phyloP scores from a whole-genome alignment of 208 protist genomes.

The Crithidia brevicula region DNA sequence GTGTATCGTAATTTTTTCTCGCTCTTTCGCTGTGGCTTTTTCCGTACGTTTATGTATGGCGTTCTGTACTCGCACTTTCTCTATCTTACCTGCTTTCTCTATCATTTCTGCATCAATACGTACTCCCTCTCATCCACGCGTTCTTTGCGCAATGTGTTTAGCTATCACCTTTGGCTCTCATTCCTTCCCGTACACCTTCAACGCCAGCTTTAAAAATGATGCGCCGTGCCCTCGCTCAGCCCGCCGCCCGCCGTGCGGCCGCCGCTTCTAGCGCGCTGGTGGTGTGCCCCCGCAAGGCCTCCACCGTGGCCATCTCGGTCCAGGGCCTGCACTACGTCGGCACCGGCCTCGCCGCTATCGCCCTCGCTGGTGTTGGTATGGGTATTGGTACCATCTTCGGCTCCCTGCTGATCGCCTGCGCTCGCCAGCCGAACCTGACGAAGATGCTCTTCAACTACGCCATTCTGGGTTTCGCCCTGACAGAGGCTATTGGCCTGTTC shows the following conservation, averaged over 20 bases:
- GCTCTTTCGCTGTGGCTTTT: too few relatives aligned
- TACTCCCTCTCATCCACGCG: too few relatives aligned
- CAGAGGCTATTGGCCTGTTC: constrained; percentile 93
- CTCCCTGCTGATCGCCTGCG: constrained; percentile 83
- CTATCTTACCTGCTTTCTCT: too few relatives aligned
- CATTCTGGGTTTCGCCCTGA: constrained; percentile 93
- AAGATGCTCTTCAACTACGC: constrained; percentile 95
- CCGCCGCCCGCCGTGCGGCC: constrained; percentile 52
- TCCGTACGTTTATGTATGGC: too few relatives aligned
- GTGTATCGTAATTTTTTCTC: too few relatives aligned
- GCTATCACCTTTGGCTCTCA: not conserved
- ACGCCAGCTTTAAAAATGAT: constrained; percentile 62
- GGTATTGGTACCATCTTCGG: constrained; percentile 93
- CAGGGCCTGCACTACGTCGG: constrained; percentile 93
- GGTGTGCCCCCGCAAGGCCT: constrained; percentile 65
- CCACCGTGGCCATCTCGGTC: constrained; percentile 89
- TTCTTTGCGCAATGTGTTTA: too few relatives aligned
- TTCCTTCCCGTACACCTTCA: constrained; percentile 3
- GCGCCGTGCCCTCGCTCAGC: constrained; percentile 79
- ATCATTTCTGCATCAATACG: too few relatives aligned
- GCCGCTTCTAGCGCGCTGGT: constrained; percentile 43
- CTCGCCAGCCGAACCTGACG: constrained; percentile 91
- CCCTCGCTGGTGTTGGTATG: constrained; percentile 90
- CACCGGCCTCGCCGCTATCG: constrained; percentile 91
- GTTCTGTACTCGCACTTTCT: too few relatives aligned